Evolutionary conservation across 225 moss, liverwort and hornwort species (phyloP).

Genomic region (Neckera pumila): DNA sequence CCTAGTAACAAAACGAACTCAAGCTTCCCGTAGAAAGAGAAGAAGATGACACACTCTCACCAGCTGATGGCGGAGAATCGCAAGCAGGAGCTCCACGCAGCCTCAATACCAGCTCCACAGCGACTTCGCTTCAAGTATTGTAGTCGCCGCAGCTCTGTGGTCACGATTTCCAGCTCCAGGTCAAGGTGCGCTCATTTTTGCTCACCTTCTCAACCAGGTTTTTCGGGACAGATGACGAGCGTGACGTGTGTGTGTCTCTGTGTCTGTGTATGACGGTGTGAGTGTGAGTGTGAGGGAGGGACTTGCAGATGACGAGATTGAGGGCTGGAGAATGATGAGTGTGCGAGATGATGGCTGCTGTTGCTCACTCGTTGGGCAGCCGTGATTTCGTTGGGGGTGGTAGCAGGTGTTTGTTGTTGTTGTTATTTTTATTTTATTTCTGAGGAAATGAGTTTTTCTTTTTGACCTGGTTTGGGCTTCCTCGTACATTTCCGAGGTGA

Average conservation of each 20-base stretch:
- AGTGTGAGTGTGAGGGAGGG: background rate
- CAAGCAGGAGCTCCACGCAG: background rate
- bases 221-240: background rate
- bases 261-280: background rate
- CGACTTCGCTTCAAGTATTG: background rate
- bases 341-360: background rate
- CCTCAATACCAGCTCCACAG: background rate
- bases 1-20: background rate
- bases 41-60: background rate
- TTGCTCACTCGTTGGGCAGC: background rate
- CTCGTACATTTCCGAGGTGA: background rate
- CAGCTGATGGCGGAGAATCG: background rate
- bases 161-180: conserved; percentile 10
- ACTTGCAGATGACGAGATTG: background rate
- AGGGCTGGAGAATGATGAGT: background rate
- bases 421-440: background rate
- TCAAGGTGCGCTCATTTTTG: background rate
- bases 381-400: background rate
- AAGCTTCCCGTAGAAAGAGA: background rate
- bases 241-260: background rate
- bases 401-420: background rate
- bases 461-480: background rate
- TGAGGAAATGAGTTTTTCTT: background rate
- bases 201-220: background rate
- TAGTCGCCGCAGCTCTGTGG: background rate